Percentiles rank a stretch among this genome's conserved stretches.
These are phyloP conservation scores for Blastocrithidia nonstop DNA, from an alignment of 208 protist species.

Conservation along the genomic window DNA sequence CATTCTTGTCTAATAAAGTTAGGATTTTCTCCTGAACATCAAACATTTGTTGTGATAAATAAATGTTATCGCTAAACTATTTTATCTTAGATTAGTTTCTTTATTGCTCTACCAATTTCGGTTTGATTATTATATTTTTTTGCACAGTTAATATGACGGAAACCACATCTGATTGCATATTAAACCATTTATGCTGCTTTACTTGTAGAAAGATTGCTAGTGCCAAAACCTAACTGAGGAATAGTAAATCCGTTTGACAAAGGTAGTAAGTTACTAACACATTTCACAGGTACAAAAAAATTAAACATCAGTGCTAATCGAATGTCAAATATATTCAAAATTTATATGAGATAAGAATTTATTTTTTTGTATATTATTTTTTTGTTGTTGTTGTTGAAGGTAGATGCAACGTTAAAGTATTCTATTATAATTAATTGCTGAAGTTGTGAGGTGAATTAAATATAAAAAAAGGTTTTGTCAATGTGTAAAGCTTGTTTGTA, in stretches of 20 bases:
- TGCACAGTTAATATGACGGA: conserved; percentile 84
- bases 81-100: conserved; percentile 16
- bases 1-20: conserved; percentile 77
- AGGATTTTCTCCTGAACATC: conserved; percentile 86
- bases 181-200: conserved; percentile 31
- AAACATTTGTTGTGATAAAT: conserved; percentile 91
- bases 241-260: conserved; percentile 42
- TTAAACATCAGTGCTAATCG: conserved; percentile 2
- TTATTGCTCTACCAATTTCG: conserved; percentile 72
- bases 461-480: too few relatives aligned
- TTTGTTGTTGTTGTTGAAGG: too few relatives aligned
- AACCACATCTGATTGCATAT: conserved; percentile 62
- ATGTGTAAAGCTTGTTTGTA: too few relatives aligned
- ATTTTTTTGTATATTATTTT: too few relatives aligned
- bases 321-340: conserved; percentile 6
- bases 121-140: conserved; percentile 85
- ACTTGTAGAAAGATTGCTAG: conserved; percentile 44
- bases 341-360: conserved; percentile 1
- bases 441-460: too few relatives aligned
- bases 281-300: conserved; percentile 2
- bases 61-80: conserved; percentile 73
- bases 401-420: too few relatives aligned
- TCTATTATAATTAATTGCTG: too few relatives aligned
- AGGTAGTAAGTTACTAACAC: not conserved
- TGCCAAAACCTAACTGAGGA: conserved; percentile 81